Base-by-base conservation (phyloP, 495 filamentous ascomycete species). In the Emericellopsis terricola region DNA sequence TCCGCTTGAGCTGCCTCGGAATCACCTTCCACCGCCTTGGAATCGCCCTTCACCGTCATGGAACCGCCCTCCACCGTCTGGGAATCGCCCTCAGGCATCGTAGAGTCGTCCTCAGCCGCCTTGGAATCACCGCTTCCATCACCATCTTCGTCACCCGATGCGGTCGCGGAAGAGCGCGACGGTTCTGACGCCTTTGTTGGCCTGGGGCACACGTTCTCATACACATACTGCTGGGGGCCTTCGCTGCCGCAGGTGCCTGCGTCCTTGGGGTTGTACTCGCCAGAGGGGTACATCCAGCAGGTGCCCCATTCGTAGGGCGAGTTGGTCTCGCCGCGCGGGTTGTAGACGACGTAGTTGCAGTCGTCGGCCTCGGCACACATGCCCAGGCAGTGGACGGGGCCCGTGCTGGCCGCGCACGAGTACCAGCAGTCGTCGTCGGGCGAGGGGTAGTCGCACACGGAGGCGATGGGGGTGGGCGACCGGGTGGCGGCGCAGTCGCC, bases 331-430 rank as follows among this genome's bases (percentile, higher is more conserved):
- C 17, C 17, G 17, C 17, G 28, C 17, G 28, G 28, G 17, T 30
- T 30, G 17, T 15, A 30, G 10, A 30, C 28, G 28, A 30, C n/a
- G 28, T 30, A 30, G 17, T 16, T 30, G 28, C 28, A 30, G 28
- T 13, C 15, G 8, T 30, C 28, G 28, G 28, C 28, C 28, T 30
- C 17, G 15, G 28, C 28, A 30, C 28, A 30, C 17, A 15, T 13
- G 17, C 28, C 17, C 17, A 30, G 17, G n/a, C 28, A 30, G 28
- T 30, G 14, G 14, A 16, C 15, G 15, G 28, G 14, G 17, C 28
- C n/a, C n/a, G 15, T 16, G 17, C 28, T 30, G 17, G 28, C 28
- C 15, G 3, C 17, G 17, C 28, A 30, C 5, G 28, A 15, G 28
- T 16, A 15, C 15, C 15, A 30, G 28, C 28, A 30, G 28, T 14